Evolutionary conservation across 192 early-diverging fungal species (phyloP).

Genomic region (Spizellomyces punctatus): DNA sequence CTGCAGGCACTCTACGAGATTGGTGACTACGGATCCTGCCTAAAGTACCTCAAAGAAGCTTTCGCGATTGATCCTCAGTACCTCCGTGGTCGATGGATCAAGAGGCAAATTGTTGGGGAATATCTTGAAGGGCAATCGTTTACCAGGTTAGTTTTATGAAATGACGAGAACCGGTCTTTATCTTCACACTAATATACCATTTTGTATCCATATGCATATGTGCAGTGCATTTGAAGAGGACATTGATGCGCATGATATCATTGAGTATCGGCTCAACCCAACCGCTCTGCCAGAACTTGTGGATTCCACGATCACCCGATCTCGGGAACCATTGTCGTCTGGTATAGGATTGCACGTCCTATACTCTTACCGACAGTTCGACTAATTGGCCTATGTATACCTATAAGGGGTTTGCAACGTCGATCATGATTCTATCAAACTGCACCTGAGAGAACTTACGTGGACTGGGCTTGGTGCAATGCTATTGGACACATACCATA

Average conservation of each 20-base stretch:
- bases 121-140: neutral
- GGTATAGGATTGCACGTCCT: too few relatives aligned
- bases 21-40: slow-evolving; percentile 24
- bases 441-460: slow-evolving; percentile 1
- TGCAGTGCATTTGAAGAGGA: too few relatives aligned
- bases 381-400: neutral
- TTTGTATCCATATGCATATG: too few relatives aligned
- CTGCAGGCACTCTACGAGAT: slow-evolving; percentile 28
- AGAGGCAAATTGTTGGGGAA: slow-evolving; percentile 21
- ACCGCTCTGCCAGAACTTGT: too few relatives aligned
- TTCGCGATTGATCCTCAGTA: slow-evolving; percentile 9
- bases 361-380: too few relatives aligned
- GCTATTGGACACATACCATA: slow-evolving; percentile 8
- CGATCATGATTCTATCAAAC: neutral
- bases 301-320: too few relatives aligned
- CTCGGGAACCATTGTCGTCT: too few relatives aligned
- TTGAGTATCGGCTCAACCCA: too few relatives aligned
- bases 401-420: slow-evolving; percentile 5
- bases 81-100: slow-evolving; percentile 21
- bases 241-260: too few relatives aligned
- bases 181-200: too few relatives aligned
- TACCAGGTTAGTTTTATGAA: slow-evolving; percentile 1
- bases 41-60: slow-evolving; percentile 16
- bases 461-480: slow-evolving; percentile 4
- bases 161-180: too few relatives aligned